These are phyloP conservation scores for Sanghuangporus sanghuang DNA, from an alignment of 1,284 basidiomycete species.

Conservation along the genomic window DNA sequence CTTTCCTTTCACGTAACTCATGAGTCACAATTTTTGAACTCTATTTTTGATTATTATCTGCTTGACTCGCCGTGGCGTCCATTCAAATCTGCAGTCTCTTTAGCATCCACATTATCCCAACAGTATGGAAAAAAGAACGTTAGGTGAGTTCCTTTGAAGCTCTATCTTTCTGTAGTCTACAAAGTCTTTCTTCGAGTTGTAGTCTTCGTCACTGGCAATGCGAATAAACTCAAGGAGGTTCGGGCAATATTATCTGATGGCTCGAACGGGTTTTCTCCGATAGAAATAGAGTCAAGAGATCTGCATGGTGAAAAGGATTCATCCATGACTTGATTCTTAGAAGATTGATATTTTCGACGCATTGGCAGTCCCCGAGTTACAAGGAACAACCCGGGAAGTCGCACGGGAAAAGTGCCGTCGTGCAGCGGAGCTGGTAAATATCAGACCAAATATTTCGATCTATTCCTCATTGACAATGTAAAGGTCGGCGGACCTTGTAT, in stretches of 20 bases:
- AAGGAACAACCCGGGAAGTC: constrained; percentile 90
- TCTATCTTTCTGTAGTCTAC: neutral
- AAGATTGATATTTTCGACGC: neutral
- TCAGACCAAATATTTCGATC: neutral
- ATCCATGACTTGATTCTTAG: neutral
- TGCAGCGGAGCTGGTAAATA: constrained; percentile 73
- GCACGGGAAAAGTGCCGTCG: constrained; percentile 83
- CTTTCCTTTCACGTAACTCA: no score
- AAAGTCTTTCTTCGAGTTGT: neutral
- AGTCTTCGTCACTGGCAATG: constrained; percentile 95
- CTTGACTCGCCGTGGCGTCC: no score
- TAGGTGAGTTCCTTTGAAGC: neutral
- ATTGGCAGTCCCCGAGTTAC: constrained; percentile 80
- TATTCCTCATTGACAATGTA: neutral
- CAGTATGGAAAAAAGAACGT: neutral
- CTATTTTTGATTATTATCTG: no score
- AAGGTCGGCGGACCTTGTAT: constrained; percentile 84
- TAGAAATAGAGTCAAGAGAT: constrained; percentile 63
- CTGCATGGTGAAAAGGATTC: constrained; percentile 53
- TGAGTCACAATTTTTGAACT: no score
- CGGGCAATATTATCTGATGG: constrained; percentile 66
- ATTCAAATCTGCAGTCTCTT: neutral
- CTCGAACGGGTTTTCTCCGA: constrained; percentile 31
- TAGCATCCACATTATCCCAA: neutral
- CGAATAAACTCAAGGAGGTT: constrained; percentile 91